phyloP scores from a whole-genome alignment of 768 basidiomycete species.

The Strobilomyces echinocephalus region DNA sequence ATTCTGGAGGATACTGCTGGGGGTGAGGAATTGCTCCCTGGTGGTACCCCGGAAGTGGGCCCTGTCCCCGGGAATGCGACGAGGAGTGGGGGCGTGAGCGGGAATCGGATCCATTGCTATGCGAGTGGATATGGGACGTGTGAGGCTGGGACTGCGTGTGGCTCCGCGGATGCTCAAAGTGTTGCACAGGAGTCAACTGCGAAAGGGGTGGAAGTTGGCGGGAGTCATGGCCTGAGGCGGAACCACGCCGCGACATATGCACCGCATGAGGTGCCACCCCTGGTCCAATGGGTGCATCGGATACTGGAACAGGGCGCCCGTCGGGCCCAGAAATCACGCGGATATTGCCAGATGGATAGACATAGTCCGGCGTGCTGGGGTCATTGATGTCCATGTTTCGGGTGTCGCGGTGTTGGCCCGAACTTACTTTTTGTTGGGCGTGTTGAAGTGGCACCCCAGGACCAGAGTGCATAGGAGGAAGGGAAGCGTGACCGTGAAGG shows the following conservation, averaged over 20 bases:
- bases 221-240: slow-evolving; percentile 40
- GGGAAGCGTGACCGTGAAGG: slow-evolving; percentile 36
- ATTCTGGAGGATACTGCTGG: slow-evolving; percentile 46
- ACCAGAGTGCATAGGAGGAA: slow-evolving; percentile 32
- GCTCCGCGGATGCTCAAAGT: slow-evolving; percentile 31
- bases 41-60: slow-evolving; percentile 28
- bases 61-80: slow-evolving; percentile 47
- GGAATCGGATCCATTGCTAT: slow-evolving; percentile 39
- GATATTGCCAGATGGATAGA: slow-evolving; percentile 43
- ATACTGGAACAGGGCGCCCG: slow-evolving; percentile 43
- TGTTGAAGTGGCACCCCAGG: slow-evolving; percentile 36
- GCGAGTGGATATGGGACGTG: slow-evolving; percentile 40
- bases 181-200: slow-evolving; percentile 43
- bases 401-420: slow-evolving; percentile 31
- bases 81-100: slow-evolving; percentile 49
- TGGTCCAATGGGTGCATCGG: slow-evolving; percentile 48
- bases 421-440: slow-evolving; percentile 16
- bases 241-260: slow-evolving; percentile 42
- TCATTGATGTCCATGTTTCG: slow-evolving; percentile 46
- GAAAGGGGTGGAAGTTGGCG: slow-evolving; percentile 49
- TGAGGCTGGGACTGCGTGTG: slow-evolving; percentile 35
- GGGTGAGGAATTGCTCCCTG: slow-evolving; percentile 38
- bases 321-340: slow-evolving; percentile 46
- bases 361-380: slow-evolving; percentile 45
- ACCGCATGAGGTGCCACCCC: slow-evolving; percentile 36